Base-by-base conservation (phyloP, 2,329 filamentous ascomycete genomes). In the Ceratocystis cubensis region DNA sequence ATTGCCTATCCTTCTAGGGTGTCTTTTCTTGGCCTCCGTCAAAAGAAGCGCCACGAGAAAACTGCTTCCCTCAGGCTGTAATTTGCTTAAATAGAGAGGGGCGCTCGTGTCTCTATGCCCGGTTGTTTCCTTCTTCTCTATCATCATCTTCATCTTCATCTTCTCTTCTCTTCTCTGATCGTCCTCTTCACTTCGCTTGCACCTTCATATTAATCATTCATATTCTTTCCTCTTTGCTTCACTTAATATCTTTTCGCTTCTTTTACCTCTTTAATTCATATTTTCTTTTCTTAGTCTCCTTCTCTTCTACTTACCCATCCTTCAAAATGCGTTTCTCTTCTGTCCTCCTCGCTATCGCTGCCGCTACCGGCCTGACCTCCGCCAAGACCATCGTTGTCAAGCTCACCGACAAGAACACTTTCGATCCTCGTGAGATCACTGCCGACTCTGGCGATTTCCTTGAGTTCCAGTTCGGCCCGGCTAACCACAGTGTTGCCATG, bases 391-490 rank as follows among this genome's bases (percentile, higher is more conserved):
- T 72, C 69, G 62, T 73, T 20, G 72, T 82, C 65, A 74, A 77
- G 68, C 79, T 80, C 28, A 78, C 78, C 69, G 74, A 77, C 68
- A 73, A 75, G 48, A 65, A 67, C 57, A 62, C 17, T 22, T 82
- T 81, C 72, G 73, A 70, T 10, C 81, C 81, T 1, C 73, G 76
- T 66, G 76, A 75, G 30, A 70, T 81, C 67, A 74, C 72, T 30
- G 80, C 80, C 22, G 69, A 73, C 45, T 69, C 75, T 10, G 81
- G 81, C 67, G 80, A 81, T 70, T 75, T 77, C 61, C 73, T 84
- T 66, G 78, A 82, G 71, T 83, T 83, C 73, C 78, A 81, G 70
- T 84, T 83, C 72, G 78, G 78, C 69, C 77, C 81, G 7, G 71
- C 70, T 67, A 81, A 80, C 74, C 82, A 83, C 76, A 78, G 77